Percentiles rank a stretch among this genome's conserved stretches.
These are phyloP conservation scores for Penicillium longicatenatum DNA, from an alignment of 495 filamentous ascomycete species.

Conservation along the genomic window DNA sequence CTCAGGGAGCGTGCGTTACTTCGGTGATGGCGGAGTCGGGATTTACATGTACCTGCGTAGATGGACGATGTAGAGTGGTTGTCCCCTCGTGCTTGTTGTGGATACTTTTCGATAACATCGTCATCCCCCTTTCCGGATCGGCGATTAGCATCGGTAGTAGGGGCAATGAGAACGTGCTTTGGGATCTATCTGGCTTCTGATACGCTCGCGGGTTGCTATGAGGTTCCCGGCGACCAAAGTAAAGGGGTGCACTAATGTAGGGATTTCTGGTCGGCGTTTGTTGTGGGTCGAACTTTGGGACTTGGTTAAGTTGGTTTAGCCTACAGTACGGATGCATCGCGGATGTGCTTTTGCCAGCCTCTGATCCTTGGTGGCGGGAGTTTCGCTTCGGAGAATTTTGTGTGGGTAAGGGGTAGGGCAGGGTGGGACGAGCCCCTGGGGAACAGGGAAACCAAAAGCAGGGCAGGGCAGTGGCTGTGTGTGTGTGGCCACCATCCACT, in stretches of 20 bases:
- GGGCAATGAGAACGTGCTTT: background rate
- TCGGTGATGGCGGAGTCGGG: conserved; percentile 17
- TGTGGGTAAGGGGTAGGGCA: conserved; percentile 2
- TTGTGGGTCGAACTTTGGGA: conserved; percentile 13
- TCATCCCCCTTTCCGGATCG: background rate
- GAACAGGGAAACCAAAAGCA: conserved; percentile 1
- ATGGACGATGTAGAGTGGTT: background rate
- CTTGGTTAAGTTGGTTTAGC: conserved; percentile 3
- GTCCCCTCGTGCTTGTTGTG: background rate
- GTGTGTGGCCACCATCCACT: background rate
- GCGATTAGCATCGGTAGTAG: background rate
- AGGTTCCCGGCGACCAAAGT: conserved; percentile 10
- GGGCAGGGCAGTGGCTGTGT: background rate
- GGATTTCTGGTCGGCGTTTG: conserved; percentile 16
- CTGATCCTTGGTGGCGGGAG: conserved; percentile 3
- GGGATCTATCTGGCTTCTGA: conserved; percentile 3
- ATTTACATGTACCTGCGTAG: background rate
- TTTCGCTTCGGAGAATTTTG: conserved; percentile 6
- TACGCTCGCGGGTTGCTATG: conserved; percentile 6
- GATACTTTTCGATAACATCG: background rate
- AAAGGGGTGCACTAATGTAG: background rate
- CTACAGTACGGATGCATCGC: background rate
- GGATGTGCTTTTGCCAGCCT: background rate
- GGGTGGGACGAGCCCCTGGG: conserved; percentile 3
- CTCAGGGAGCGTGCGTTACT: conserved; percentile 14